phyloP scores from a whole-genome alignment of 192 early-diverging fungal genomes.

The Coemansia sp. region DNA sequence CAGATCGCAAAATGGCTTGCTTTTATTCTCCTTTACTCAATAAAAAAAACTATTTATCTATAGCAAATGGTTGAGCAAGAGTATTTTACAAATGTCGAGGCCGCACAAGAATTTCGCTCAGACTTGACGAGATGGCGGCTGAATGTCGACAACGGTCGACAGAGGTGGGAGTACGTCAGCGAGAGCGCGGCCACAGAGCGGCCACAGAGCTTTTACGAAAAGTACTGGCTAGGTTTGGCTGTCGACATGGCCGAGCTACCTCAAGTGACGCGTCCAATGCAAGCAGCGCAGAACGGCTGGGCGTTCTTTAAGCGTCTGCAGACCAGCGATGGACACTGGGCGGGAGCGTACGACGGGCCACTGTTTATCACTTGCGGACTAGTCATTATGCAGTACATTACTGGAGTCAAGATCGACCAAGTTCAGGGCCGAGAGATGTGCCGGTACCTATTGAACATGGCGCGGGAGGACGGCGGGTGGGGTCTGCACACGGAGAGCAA shows the following conservation, averaged over 20 bases:
- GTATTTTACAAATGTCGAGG: slow-evolving; percentile 48
- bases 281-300: slow-evolving; percentile 91
- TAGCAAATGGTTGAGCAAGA: slow-evolving; percentile 31
- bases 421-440: slow-evolving; percentile 77
- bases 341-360: slow-evolving; percentile 95
- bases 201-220: slow-evolving; percentile 81
- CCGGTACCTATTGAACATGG: slow-evolving; percentile 84
- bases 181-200: slow-evolving; percentile 35
- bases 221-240: slow-evolving; percentile 87
- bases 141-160: slow-evolving; percentile 81
- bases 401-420: slow-evolving; percentile 67
- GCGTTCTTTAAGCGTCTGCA: slow-evolving; percentile 88
- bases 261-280: slow-evolving; percentile 70
- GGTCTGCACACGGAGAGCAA: slow-evolving; percentile 94
- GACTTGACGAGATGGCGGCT: slow-evolving; percentile 90
- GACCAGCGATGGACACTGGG: slow-evolving; percentile 93
- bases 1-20: too few species aligned
- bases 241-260: slow-evolving; percentile 59
- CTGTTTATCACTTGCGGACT: slow-evolving; percentile 96
- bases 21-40: too few species aligned
- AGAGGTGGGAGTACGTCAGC: slow-evolving; percentile 86
- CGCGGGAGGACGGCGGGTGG: slow-evolving; percentile 95
- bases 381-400: slow-evolving; percentile 88
- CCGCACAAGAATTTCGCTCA: slow-evolving; percentile 56
- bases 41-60: neutral